Evolutionary conservation across 441 rosid genomes (phyloP), one percentile per base, ranked within the genome.

Genomic region (Adansonia grandidieri): DNA sequence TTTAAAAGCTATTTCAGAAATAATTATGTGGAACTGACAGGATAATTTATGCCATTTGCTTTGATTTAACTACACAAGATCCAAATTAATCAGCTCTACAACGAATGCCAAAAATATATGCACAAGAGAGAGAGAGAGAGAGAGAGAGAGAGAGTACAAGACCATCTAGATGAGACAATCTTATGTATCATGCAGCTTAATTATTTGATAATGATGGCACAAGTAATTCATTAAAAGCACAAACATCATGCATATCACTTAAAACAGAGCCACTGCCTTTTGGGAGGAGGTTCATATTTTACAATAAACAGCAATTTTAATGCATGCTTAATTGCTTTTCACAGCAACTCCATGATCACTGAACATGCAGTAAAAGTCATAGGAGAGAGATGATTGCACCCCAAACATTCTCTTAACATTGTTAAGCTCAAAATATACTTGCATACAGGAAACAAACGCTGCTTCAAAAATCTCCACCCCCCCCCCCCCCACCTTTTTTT

Each of bases 1-100:
- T 66, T 73, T 22, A 73, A 48, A 5, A 15, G 15, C 68, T n/a
- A 63, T 10, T 63, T 50, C 71, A 75, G 24, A 42, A 53, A 73
- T 42, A 73, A 57, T 6, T 53, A 56, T 40, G 66, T 19, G 53
- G 37, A 40, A 11, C 65, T 37, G 32, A 40, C 64, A 40, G 51
- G 24, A 56, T 42, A 64, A 4, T 60, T 61, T 68, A 74, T 60
- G 57, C 24, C 11, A 24, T 74, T 66, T 64, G 44, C 64, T 67
- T 40, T 17, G 14, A 74, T 61, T 50, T 15, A 48, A 9, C 63
- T 13, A 53, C 73, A 50, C 7, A 67, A 19, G 47, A 56, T 53
- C 32, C 64, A 72, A n/a, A 17, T 68, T 10, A 45, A 19, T 13
- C 72, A 19, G 19, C 15, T 68, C 37, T 68, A 17, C n/a, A 45